Base-by-base conservation (phyloP, 352 stramenopile genomes). In the Phytophthora foliorum region DNA sequence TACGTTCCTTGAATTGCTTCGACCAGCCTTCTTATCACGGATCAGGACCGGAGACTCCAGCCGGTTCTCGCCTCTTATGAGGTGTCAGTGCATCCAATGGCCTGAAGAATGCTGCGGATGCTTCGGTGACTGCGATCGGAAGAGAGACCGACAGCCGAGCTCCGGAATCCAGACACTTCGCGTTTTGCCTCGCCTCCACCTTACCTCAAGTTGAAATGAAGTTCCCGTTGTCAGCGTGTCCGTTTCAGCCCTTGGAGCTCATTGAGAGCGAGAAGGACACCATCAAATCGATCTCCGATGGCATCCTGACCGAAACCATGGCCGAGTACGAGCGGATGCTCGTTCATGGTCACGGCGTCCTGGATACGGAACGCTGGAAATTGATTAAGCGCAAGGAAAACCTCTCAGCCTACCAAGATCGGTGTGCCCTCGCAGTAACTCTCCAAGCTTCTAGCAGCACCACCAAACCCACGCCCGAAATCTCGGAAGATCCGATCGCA, bases 281-380 rank as follows among this genome's bases (percentile, higher is more conserved):
- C 13, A 50, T 81, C 46, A 49, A 61, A 31, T 54, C 54, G 7
- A 65, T 62, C 5, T 63, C 69, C 6, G 60, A 78, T 45, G 44
- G 32, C 17, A 75, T 78, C n/a, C 32, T 80, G 22, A 32, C 25
- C 2, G 73, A 80, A 27, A 83, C 69, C 2, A 65, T 86, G 55
- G 57, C 58, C 13, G 75, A 89, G 41, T 80, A 86, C 39, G 74
- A 86, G 38, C 38, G 67, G 25, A 77, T 81, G 62, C 59, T 86
- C 3, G 16, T 74, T 17, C 64, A 66, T 11, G 61, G 69, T 34
- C 59, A 84, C 22, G 76, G 77, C 22, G 61, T 72, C 9, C 25
- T 90, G n/a, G 71, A 83, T 58, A 67, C 52, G 8, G 74, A 74
- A 25, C 59, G 71, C 2, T 90, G 81, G 79, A 86, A 88, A 49